A percentile compares a stretch with the other conserved stretches of the same genome.
Evolutionary conservation across 2,329 filamentous ascomycete species (phyloP).

Genomic region (Phialophora macrospora): DNA sequence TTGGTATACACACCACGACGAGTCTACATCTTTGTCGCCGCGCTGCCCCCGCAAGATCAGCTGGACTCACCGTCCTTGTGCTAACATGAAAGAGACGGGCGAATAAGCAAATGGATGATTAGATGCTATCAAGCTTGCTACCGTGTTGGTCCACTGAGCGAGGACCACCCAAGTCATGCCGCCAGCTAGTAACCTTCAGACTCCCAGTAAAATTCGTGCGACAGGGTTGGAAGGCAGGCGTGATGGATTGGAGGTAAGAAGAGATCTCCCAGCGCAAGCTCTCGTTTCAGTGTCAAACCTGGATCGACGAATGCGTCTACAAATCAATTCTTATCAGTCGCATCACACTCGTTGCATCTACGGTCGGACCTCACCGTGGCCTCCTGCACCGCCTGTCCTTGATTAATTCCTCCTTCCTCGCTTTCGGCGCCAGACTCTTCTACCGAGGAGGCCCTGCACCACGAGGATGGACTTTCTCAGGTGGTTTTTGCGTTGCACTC

Average conservation of each 20-base stretch:
- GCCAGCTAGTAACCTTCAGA: not conserved
- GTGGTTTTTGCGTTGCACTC: slow-evolving; percentile 38
- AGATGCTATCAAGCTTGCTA: not conserved
- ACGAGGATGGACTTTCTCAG: slow-evolving; percentile 27
- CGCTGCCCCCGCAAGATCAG: slow-evolving; percentile 9
- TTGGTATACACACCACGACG: slow-evolving; percentile 19
- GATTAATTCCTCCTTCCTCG: not conserved
- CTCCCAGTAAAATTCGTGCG: not conserved
- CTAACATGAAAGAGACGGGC: slow-evolving; percentile 9
- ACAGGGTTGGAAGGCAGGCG: not conserved
- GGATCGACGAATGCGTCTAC: slow-evolving; percentile 1
- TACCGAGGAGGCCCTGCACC: not conserved
- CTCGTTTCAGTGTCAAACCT: not conserved
- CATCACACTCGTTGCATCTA: slow-evolving; percentile 3
- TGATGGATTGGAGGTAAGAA: not conserved
- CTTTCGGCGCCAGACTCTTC: not conserved
- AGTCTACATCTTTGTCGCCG: not conserved
- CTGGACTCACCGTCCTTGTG: slow-evolving; percentile 11
- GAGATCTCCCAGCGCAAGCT: not conserved
- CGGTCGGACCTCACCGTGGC: not conserved
- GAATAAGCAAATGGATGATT: not conserved
- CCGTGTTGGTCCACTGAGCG: slow-evolving; percentile 1
- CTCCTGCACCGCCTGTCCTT: slow-evolving; percentile 1
- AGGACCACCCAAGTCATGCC: not conserved
- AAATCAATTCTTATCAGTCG: slow-evolving; percentile 6